Base-by-base conservation (phyloP, 805 yeast species). In the Maudiozyma saulgeensis region DNA sequence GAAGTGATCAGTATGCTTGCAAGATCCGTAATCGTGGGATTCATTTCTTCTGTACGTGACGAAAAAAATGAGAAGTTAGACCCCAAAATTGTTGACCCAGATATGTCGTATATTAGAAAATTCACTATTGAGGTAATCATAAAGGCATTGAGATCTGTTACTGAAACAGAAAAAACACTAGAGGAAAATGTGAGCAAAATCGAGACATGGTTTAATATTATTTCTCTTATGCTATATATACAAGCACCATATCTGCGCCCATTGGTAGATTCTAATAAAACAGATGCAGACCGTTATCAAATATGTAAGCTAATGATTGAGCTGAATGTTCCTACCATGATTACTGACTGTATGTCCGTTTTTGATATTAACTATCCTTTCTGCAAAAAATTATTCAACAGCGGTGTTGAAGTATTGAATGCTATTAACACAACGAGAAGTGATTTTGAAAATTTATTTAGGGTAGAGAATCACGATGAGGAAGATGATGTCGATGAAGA, bases 331-430 rank as follows among this genome's bases (percentile, higher is more conserved):
- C 80, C 86, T 0, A 55, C 69, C 4, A 73, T 80, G 11, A 71
- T 88, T 8, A 74, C 91, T 0, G 64, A 73, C 0, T 72, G 84
- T 32, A 63, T 89, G 46, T 75, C 89, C 0, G 79, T 74, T 12
- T 57, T 87, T 25, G 96, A 90, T 63, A 69, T 87, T 49, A 86
- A 87, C 57, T 82, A 77, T 56, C 91, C 95, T 0, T 75, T 75
- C 21, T 73, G 87, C 7, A 78, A 78, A 32, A 72, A 74, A 47
- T 75, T 85, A 13, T 68, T 83, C n/a, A 79, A 79, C 46, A 64
- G 76, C 1, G 75, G 81, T 3, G 72, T 87, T 40, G 76, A 77
- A 51, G 81, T 87, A 9, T 62, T 89, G 34, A 76, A 79, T 43
- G 62, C 73, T 18, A 57, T 83, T 49, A 81, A 86, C 41, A 70